Conservation (phyloP, 495 filamentous ascomycete genomes). For the Tetracladium setigerum region DNA sequence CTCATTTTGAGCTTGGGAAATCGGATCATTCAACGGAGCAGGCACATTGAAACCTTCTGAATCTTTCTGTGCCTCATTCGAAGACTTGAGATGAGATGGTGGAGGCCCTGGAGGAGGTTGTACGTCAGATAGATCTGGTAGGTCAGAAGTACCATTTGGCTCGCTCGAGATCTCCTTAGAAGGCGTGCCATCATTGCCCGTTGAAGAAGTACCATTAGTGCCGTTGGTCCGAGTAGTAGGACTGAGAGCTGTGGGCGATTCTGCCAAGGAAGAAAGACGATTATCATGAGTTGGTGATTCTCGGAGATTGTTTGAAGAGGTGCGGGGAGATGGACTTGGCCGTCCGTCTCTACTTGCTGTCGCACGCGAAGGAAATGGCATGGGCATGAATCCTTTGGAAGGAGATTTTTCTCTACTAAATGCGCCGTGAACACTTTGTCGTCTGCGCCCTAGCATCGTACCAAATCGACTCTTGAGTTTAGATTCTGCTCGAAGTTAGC, state of each 20-base stretch:
- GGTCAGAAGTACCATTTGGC: conserved; percentile 11
- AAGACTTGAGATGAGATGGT: conserved; percentile 30
- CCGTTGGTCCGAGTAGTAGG: conserved; percentile 16
- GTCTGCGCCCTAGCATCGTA: conserved; percentile 67
- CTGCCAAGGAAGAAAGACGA: conserved; percentile 41
- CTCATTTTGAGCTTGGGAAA: conserved; percentile 75
- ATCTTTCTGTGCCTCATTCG: conserved; percentile 35
- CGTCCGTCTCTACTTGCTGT: conserved; percentile 42
- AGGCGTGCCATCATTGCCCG: not conserved
- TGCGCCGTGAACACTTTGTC: conserved; percentile 49
- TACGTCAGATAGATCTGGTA: conserved; percentile 24
- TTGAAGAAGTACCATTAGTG: conserved; percentile 13
- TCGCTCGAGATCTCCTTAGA: not conserved
- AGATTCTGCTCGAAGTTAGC: conserved; percentile 27
- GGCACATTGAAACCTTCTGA: conserved; percentile 65
- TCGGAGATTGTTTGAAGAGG: conserved; percentile 46
- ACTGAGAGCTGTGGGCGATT: conserved; percentile 31
- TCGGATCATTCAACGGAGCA: conserved; percentile 63
- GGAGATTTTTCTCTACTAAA: conserved; percentile 33
- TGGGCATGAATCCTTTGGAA: conserved; percentile 29
- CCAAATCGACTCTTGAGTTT: conserved; percentile 58
- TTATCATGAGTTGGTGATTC: conserved; percentile 34
- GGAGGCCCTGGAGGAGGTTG: conserved; percentile 38
- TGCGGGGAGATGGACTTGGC: conserved; percentile 38
- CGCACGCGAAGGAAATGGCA: conserved; percentile 30